Evolutionary conservation across 495 filamentous ascomycete genomes (phyloP).

Genomic region (Halenospora varia): DNA sequence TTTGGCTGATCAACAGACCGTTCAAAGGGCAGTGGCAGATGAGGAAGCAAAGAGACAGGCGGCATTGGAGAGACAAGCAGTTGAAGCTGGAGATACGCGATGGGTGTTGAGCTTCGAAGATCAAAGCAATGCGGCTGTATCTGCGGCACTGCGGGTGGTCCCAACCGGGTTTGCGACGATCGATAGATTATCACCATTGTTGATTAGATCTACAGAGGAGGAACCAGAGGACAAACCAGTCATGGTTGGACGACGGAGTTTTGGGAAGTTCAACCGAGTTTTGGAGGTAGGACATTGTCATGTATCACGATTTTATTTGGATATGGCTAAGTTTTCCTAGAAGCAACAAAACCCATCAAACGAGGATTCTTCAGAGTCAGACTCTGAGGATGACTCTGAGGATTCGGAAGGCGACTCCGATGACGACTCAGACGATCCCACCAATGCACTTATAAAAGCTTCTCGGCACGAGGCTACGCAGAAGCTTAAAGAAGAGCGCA

Average conservation of each 20-base stretch:
- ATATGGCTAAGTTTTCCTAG: constrained; percentile 13
- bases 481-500: constrained; percentile 24
- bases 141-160: constrained; percentile 28
- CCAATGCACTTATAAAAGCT: constrained; percentile 30
- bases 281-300: constrained; percentile 27
- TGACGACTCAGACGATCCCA: constrained; percentile 31
- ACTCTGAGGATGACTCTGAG: constrained; percentile 29
- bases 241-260: constrained; percentile 39
- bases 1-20: constrained; percentile 40
- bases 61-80: constrained; percentile 66
- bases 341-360: constrained; percentile 20
- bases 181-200: constrained; percentile 23
- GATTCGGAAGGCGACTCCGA: constrained; percentile 27
- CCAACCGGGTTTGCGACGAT: constrained; percentile 40
- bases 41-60: constrained; percentile 72
- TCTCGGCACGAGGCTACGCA: constrained; percentile 21
- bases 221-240: constrained; percentile 18
- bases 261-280: constrained; percentile 35
- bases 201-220: constrained; percentile 8
- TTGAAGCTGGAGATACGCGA: constrained; percentile 75
- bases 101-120: constrained; percentile 70
- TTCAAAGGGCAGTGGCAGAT: constrained; percentile 66
- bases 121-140: constrained; percentile 4
- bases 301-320: background rate
- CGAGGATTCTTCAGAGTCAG: constrained; percentile 34